A percentile compares a stretch with the other conserved stretches of the same genome.
Evolutionary conservation across 345 rosid genomes (phyloP).

Genomic region (Odontarrhena argentea): DNA sequence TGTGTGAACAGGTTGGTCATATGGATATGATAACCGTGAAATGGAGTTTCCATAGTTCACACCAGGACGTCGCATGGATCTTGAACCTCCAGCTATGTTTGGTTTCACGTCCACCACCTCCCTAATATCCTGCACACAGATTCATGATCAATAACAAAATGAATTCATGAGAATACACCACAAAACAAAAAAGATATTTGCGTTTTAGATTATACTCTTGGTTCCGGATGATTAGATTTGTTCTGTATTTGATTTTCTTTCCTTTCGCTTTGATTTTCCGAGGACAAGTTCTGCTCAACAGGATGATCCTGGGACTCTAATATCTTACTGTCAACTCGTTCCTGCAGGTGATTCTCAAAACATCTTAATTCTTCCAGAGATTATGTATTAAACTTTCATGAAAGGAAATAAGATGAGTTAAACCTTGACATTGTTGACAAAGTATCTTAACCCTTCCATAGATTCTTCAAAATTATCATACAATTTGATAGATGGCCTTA

Average conservation of each 20-base stretch:
- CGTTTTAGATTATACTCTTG: constrained; percentile 31
- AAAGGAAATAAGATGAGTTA: constrained; percentile 22
- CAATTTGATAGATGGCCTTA: constrained; percentile 70
- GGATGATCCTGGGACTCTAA: constrained; percentile 25
- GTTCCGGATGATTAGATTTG: constrained; percentile 42
- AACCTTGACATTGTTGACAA: constrained; percentile 84
- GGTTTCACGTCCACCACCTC: constrained; percentile 41
- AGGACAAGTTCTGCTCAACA: constrained; percentile 32
- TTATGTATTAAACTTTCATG: constrained; percentile 19
- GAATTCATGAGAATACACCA: constrained; percentile 17
- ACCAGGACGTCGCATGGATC: constrained; percentile 34
- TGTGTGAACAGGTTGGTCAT: constrained; percentile 40
- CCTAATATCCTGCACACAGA: constrained; percentile 55
- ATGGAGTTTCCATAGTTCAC: constrained; percentile 38
- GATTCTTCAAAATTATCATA: constrained; percentile 63
- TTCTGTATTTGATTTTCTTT: constrained; percentile 39
- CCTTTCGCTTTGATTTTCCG: constrained; percentile 31
- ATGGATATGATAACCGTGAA: constrained; percentile 39
- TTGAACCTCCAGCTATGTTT: constrained; percentile 41
- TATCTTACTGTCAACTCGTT: constrained; percentile 35
- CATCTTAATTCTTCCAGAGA: not conserved
- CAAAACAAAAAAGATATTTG: not conserved
- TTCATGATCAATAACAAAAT: constrained; percentile 35
- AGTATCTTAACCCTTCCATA: constrained; percentile 62
- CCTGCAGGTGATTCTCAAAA: constrained; percentile 33